phyloP scores from a whole-genome alignment of 805 yeast species.

The Candida caryicola region DNA sequence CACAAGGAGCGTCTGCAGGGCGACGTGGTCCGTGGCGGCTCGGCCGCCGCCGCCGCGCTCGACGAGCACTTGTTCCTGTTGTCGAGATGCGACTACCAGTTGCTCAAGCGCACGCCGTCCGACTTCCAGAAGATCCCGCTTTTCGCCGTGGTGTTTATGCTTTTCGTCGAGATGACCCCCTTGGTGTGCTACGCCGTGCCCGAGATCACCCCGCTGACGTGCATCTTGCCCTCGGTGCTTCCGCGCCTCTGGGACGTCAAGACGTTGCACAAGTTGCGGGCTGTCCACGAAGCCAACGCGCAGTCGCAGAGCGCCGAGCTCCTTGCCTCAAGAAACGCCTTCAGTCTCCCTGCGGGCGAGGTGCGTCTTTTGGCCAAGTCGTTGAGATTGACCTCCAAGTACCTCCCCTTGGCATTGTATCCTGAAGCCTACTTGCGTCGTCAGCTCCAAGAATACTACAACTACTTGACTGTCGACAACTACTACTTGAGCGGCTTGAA shows the following conservation, averaged over 20 bases:
- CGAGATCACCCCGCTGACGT: slow-evolving; percentile 56
- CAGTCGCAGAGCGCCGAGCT: background rate
- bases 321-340: slow-evolving; percentile 46
- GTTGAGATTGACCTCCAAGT: slow-evolving; percentile 38
- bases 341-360: slow-evolving; percentile 39
- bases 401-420: slow-evolving; percentile 37
- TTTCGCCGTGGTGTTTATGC: slow-evolving; percentile 45
- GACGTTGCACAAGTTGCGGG: slow-evolving; percentile 13
- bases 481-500: slow-evolving; percentile 39
- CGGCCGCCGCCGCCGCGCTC: slow-evolving; percentile 12
- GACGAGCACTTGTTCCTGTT: slow-evolving; percentile 31
- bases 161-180: slow-evolving; percentile 57
- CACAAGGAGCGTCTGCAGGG: slow-evolving; percentile 11
- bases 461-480: slow-evolving; percentile 52
- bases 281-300: slow-evolving; percentile 14
- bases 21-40: slow-evolving; percentile 18
- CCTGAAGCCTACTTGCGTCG: slow-evolving; percentile 37
- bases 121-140: slow-evolving; percentile 53
- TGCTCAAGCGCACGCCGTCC: slow-evolving; percentile 46
- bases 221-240: slow-evolving; percentile 48
- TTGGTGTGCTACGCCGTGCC: slow-evolving; percentile 52
- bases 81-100: slow-evolving; percentile 50
- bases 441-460: slow-evolving; percentile 37
- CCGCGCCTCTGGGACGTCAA: slow-evolving; percentile 33
- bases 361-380: slow-evolving; percentile 34